Conservation (phyloP, 2,329 filamentous ascomycete species). For the Fusarium sp. region DNA sequence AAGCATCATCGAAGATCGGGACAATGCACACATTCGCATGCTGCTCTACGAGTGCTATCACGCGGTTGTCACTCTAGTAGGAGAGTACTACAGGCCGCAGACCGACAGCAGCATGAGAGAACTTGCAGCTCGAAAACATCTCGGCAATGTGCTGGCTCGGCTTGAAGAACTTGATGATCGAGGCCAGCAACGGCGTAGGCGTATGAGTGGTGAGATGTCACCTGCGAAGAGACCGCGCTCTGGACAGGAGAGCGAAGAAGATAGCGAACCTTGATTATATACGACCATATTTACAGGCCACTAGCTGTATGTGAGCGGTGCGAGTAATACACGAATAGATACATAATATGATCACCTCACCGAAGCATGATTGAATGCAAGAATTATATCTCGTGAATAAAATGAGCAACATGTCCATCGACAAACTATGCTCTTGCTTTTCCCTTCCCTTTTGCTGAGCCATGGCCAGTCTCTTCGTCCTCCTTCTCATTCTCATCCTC, state of each 20-base stretch:
- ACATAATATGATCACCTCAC: slow-evolving; percentile 10
- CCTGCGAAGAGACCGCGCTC: slow-evolving; percentile 57
- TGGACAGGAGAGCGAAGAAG: slow-evolving; percentile 32
- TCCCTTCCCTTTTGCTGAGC: slow-evolving; percentile 15
- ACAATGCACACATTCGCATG: slow-evolving; percentile 58
- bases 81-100: slow-evolving; percentile 64
- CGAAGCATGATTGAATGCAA: not conserved
- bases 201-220: slow-evolving; percentile 54
- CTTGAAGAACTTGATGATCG: slow-evolving; percentile 56
- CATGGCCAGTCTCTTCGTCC: slow-evolving; percentile 21
- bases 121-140: slow-evolving; percentile 61
- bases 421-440: not conserved
- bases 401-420: not conserved
- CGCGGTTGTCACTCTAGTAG: slow-evolving; percentile 61
- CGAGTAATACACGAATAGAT: slow-evolving; percentile 3
- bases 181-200: slow-evolving; percentile 44
- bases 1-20: slow-evolving; percentile 54
- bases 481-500: slow-evolving; percentile 57
- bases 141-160: slow-evolving; percentile 59
- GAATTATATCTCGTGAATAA: not conserved
- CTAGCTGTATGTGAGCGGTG: not conserved
- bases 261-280: slow-evolving; percentile 17
- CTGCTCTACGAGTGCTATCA: slow-evolving; percentile 70
- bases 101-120: slow-evolving; percentile 61
- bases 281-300: not conserved